Base-by-base conservation (phyloP, 2,329 filamentous ascomycete genomes). In the Fusarium napiforme region DNA sequence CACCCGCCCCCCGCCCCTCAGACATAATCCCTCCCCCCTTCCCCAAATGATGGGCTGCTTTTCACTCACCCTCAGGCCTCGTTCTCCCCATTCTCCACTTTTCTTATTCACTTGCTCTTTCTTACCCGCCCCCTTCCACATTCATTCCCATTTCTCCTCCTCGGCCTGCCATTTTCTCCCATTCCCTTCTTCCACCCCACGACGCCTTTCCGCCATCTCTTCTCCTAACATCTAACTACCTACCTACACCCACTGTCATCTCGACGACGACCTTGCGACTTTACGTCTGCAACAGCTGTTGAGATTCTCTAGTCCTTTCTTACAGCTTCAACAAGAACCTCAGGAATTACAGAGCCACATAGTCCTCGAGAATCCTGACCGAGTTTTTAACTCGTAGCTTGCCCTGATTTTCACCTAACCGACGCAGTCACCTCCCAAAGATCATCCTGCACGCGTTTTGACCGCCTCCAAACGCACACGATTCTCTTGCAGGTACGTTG, bases 401-500 rank as follows among this genome's bases (percentile, higher is more conserved):
- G 60, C 36, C n/a, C 64, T 53, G 52, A 60, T 62, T 65, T 45
- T 61, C 23, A 53, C 39, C 63, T 46, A 73, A 53, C 42, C 60
- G 57, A 60, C 67, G 50, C 65, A 65, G 60, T 63, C 67, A 60
- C 69, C 60, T 40, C 36, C 58, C 47, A 45, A 69, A 73, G 50
- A 60, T 58, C 39, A 50, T 61, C 50, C 40, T 67, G 45, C 40
- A 73, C 76, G 76, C 76, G 72, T 78, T 69, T 67, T 74, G 75
- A 78, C 76, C 76, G 75, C 75, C 75, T 72, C 67, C 67, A 75
- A 64, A 60, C 56, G 28, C 47, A 64, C 47, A 60, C 61, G 57
- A 60, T 66, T 55, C 26, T 46, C 56, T 69, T 76, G 76, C 75
- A 77, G 76, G 76, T 78, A 63, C 58, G 76, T 75, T 55, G 26